Percentiles rank a stretch among this genome's conserved stretches.
Conservation (phyloP, 2,329 filamentous ascomycete genomes). For the Penicillium sp. region DNA sequence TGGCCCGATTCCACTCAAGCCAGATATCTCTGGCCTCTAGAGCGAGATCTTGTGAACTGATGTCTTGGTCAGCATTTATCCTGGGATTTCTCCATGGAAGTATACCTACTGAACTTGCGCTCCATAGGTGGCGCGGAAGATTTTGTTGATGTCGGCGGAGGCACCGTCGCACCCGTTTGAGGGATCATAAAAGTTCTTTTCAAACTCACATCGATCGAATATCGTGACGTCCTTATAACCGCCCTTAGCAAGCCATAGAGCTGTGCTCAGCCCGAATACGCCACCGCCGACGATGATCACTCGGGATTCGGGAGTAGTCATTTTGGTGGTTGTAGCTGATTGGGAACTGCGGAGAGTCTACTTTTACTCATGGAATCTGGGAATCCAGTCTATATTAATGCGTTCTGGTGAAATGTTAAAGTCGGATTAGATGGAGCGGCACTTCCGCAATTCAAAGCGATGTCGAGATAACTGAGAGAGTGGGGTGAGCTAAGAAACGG, state of each 20-base stretch:
- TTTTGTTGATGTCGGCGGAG: not conserved
- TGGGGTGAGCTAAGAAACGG: not conserved
- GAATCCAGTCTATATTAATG: not conserved
- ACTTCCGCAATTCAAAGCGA: not conserved
- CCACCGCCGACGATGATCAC: slow-evolving; percentile 48
- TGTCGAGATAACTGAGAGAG: not conserved
- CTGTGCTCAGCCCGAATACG: slow-evolving; percentile 51
- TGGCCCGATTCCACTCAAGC: not conserved
- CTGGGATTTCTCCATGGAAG: not conserved
- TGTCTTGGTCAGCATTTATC: not conserved
- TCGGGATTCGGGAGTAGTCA: slow-evolving; percentile 10
- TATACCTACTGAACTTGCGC: not conserved
- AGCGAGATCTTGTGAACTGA: not conserved
- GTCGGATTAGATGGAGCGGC: not conserved
- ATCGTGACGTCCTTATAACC: slow-evolving; percentile 47
- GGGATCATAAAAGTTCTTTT: not conserved
- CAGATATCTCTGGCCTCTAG: not conserved
- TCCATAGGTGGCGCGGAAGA: not conserved
- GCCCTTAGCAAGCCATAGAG: slow-evolving; percentile 16
- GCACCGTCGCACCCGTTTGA: not conserved
- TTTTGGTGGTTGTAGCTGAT: not conserved
- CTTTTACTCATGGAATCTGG: not conserved
- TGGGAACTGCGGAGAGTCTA: not conserved
- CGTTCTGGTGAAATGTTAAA: not conserved
- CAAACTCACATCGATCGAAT: slow-evolving; percentile 33